Base-by-base conservation (phyloP, 2,329 filamentous ascomycete species). In the Hypomyces perniciosus region DNA sequence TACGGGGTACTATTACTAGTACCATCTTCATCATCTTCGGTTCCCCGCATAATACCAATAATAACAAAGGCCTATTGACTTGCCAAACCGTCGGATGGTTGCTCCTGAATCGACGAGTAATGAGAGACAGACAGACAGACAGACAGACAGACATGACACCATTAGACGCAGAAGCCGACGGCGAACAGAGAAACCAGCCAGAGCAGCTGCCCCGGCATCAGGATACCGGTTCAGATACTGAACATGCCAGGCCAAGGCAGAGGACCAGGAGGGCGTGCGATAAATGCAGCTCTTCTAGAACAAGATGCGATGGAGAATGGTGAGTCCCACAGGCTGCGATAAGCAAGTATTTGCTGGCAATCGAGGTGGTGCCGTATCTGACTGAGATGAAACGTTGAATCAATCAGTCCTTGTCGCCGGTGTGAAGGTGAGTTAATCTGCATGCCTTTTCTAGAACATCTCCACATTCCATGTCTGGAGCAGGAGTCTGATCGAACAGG, bases 291-390 rank as follows among this genome's bases (percentile, higher is more conserved):
- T 57, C 61, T 5, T 72, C 70, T 2, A 62, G 71, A 50, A 70
- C 69, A 5, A 63, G 72, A 35, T 75, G 72, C 51, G 68, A 74
- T 55, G 72, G 72, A 20, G 61, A 69, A 39, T 73, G 67, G 72
- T 74, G 55, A 65, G 68, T 60, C 13, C 9, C 31, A 13, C 8
- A 31, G 20, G 20, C 20, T 20, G 3, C 20, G 3, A 20, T 20
- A 20, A 20, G 20, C 20, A 20, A 20, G 20, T 3, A 3, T 20
- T 3, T 20, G 20, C 20, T 20, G 20, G 20, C 20, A 20, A 20
- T 20, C 20, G 3, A 20, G 20, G 20, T 29, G 41, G 8, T 31
- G n/a, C 30, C 26, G 38, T 28, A 30, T 43, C 45, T 49, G 29
- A 48, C 51, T 54, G 46, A 51, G 44, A 42, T 54, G 46, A 51